phyloP scores from a whole-genome alignment of 2,329 filamentous ascomycete genomes.

The Penicillium fuscoglaucum region DNA sequence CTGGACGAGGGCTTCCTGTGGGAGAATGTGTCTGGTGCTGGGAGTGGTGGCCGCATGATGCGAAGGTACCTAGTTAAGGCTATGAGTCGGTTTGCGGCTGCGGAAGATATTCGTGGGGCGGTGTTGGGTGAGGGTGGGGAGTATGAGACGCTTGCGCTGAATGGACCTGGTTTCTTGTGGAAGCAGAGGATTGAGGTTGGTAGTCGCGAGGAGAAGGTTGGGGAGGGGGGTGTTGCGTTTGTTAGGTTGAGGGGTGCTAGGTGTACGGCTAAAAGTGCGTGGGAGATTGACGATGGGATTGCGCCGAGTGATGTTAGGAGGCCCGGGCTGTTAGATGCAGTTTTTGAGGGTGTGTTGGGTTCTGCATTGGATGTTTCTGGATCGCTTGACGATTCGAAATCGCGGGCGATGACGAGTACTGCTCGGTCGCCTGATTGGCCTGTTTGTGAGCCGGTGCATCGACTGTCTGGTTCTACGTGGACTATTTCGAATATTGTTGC shows the following conservation, averaged over 20 bases:
- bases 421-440: conserved; percentile 9
- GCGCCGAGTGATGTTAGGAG: conserved; percentile 40
- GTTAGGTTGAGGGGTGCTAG: conserved; percentile 62
- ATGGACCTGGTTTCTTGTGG: conserved; percentile 74
- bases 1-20: conserved; percentile 79
- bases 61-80: conserved; percentile 51
- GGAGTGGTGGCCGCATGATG: conserved; percentile 42
- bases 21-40: conserved; percentile 64
- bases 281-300: conserved; percentile 26
- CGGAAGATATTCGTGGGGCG: conserved; percentile 62
- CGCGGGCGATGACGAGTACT: not conserved
- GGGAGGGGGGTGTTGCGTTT: conserved; percentile 77
- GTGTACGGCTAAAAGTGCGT: conserved; percentile 48
- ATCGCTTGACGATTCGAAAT: not conserved
- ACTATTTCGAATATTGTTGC: conserved; percentile 42
- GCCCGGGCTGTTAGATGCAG: conserved; percentile 67
- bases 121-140: conserved; percentile 91
- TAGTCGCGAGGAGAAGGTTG: conserved; percentile 56
- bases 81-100: conserved; percentile 58
- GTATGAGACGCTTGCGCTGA: conserved; percentile 87
- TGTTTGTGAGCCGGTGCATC: conserved; percentile 20
- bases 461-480: conserved; percentile 30
- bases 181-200: conserved; percentile 66
- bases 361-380: conserved; percentile 12
- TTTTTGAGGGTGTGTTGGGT: conserved; percentile 52